Percentiles rank a stretch among this genome's conserved stretches.
Conservation (phyloP, 192 early-diverging fungal genomes). For the Rhizophagus prolifer region DNA sequence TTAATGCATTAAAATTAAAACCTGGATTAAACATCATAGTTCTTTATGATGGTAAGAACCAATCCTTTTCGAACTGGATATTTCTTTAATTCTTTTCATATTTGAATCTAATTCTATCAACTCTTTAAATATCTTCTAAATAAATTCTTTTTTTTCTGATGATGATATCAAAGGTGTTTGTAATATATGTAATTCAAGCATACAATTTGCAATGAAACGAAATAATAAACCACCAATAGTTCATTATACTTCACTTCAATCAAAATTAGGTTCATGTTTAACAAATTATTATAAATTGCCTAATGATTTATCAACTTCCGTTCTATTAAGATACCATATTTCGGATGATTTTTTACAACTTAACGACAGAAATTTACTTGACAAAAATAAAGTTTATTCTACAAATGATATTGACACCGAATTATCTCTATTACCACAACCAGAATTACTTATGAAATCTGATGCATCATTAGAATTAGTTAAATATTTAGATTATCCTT, state of each 20-base stretch:
- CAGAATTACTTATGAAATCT: constrained; percentile 3
- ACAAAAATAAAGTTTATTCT: background rate
- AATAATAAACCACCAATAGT: background rate
- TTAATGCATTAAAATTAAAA: background rate
- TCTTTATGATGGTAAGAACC: background rate
- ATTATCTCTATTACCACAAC: background rate
- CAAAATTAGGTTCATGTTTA: background rate
- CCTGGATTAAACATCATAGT: background rate
- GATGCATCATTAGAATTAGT: constrained; percentile 6
- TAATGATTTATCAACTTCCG: background rate
- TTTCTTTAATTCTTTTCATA: background rate
- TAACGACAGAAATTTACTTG: background rate
- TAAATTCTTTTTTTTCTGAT: background rate
- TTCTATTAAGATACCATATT: background rate
- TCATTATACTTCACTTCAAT: background rate
- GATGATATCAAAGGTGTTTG: background rate
- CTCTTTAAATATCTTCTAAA: too few relatives aligned
- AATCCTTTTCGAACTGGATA: background rate
- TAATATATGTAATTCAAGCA: background rate
- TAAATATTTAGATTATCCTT: constrained; percentile 1
- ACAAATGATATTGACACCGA: background rate
- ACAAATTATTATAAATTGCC: background rate
- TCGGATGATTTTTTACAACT: background rate
- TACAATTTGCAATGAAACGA: background rate
- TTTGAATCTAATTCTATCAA: too few relatives aligned